Percentiles rank a stretch among this genome's conserved stretches.
These are phyloP conservation scores for Amanita pseudoporphyria DNA, from an alignment of 768 basidiomycete species.

Conservation along the genomic window DNA sequence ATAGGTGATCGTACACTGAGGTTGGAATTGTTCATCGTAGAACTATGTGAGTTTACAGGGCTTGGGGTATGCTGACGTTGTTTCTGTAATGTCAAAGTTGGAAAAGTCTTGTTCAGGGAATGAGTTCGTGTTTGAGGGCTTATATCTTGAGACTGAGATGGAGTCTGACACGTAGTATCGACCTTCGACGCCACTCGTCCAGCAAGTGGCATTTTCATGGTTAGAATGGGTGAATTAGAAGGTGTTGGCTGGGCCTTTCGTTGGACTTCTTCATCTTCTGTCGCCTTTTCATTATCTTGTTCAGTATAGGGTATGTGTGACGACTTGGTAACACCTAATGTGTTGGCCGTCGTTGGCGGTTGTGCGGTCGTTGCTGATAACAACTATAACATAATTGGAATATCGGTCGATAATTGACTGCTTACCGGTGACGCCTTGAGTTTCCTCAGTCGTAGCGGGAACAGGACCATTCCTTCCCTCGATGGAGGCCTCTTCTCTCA, in stretches of 20 bases:
- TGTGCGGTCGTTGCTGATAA: not conserved
- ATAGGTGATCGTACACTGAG: conserved; percentile 7
- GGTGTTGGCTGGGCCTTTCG: conserved; percentile 42
- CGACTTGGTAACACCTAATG: not conserved
- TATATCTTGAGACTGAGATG: conserved; percentile 1
- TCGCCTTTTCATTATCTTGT: conserved; percentile 7
- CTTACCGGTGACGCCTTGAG: not conserved
- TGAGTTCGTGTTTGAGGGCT: not conserved
- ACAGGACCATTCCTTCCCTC: not conserved
- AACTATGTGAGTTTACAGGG: not conserved
- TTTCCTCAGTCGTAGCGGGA: not conserved
- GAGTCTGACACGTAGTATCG: conserved; percentile 4
- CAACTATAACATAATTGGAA: not conserved
- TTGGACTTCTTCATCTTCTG: conserved; percentile 15
- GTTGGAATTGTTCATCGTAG: not conserved
- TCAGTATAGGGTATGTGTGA: not conserved
- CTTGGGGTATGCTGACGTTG: conserved; percentile 3
- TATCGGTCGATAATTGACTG: not conserved
- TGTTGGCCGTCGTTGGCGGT: not conserved
- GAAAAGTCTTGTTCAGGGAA: not conserved
- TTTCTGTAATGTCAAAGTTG: not conserved
- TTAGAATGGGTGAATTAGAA: conserved; percentile 47
- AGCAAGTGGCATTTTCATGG: conserved; percentile 18
- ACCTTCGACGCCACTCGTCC: conserved; percentile 8
- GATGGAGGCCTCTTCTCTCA: not conserved